These are phyloP conservation scores for Neurospora tetraspora DNA, from an alignment of 495 filamentous ascomycete genomes.

Conservation along the genomic window DNA sequence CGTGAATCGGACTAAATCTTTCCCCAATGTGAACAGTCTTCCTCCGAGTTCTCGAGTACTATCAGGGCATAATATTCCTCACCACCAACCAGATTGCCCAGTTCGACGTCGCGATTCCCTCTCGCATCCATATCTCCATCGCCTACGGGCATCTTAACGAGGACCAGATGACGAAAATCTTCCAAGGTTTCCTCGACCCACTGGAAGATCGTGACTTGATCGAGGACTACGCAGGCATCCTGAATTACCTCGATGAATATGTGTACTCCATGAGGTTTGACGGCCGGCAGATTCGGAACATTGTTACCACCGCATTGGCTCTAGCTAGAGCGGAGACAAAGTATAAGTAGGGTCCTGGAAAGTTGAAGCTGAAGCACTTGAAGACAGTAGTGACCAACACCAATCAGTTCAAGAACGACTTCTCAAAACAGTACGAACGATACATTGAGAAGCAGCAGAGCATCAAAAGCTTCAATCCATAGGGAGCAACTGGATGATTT, in stretches of 20 bases:
- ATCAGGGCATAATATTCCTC: too few relatives aligned
- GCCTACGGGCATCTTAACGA: slow-evolving; percentile 7
- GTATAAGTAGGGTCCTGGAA: background rate
- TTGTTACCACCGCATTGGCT: slow-evolving; percentile 15
- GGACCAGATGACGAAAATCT: slow-evolving; percentile 12
- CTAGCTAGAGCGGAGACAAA: slow-evolving; percentile 5
- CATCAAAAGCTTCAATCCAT: background rate
- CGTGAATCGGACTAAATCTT: too few relatives aligned
- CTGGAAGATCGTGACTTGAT: slow-evolving; percentile 6
- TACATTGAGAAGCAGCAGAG: background rate
- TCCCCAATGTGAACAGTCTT: too few relatives aligned
- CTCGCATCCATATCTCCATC: slow-evolving; percentile 10
- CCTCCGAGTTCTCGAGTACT: too few relatives aligned
- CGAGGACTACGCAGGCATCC: slow-evolving; percentile 8
- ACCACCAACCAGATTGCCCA: slow-evolving; percentile 26
- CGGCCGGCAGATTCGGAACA: slow-evolving; percentile 27
- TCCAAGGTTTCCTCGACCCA: slow-evolving; percentile 9
- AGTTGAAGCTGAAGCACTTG: background rate
- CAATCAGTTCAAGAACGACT: background rate
- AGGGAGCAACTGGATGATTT: background rate
- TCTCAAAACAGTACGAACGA: background rate
- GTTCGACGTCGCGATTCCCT: slow-evolving; percentile 9
- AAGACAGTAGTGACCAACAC: background rate
- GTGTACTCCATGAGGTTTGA: slow-evolving; percentile 10
- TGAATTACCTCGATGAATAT: slow-evolving; percentile 12